Base-by-base conservation (phyloP, 176 grass and related monocot species). In the Lolium rigidum region DNA sequence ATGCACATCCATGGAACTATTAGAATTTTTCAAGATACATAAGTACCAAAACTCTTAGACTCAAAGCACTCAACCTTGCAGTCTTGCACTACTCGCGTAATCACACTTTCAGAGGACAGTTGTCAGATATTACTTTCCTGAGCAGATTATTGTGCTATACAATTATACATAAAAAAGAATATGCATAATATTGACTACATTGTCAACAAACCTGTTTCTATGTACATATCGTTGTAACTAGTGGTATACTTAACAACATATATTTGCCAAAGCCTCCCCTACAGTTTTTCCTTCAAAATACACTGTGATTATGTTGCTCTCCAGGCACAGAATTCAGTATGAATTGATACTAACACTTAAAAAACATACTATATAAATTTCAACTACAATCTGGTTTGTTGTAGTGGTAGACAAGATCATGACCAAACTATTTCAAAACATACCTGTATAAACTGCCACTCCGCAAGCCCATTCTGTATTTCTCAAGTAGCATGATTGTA, bases 381-480 rank as follows among this genome's bases (percentile, higher is more conserved):
- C 46, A 85, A 76, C 59, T 65, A 50, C 44, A 76, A n/a, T 75
- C 3, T 63, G 5, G 14, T 72, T 73, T 28, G 51, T 59, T 48
- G 37, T 22, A 41, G 70, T 16, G 25, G 56, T 60, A 64, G 43
- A 51, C 11, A 28, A 46, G 74, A 46, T 66, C 70, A 66, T 66
- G 26, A 49, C 8, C 17, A 75, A 51, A 59, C 12, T 57, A 74
- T 59, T 60, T 76, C 82, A 76, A 81, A 71, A 69, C 46, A 77
- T 77, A 89, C 95, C 95, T 91, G 95, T 95, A 89, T 98, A 98
- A 89, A 98, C 91, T 28, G 95, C 91, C 50, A 98, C 93, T 59
- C 95, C 95, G 79, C 95, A 98, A 89, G 95, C 95, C 95, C 95
- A 98, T 92, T 98, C 95, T 74, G 93, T 95, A 83, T 98, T 95